Conservation (phyloP, 2,329 filamentous ascomycete genomes). For the Canariomyces notabilis region DNA sequence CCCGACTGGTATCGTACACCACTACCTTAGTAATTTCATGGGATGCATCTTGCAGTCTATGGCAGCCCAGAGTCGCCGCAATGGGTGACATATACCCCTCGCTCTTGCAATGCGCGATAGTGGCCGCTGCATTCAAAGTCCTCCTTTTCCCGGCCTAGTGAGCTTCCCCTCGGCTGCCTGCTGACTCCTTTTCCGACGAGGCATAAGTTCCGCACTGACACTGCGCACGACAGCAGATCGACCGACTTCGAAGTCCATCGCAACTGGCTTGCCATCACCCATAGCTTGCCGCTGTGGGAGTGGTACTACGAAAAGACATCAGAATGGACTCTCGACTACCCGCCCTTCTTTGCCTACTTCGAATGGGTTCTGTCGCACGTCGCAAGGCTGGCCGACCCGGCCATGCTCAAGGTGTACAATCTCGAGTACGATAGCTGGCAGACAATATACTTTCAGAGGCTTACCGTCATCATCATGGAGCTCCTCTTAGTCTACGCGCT, state of each 20-base stretch:
- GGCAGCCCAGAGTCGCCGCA: slow-evolving; percentile 23
- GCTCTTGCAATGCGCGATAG: slow-evolving; percentile 80
- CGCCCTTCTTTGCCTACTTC: slow-evolving; percentile 95
- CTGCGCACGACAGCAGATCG: slow-evolving; percentile 65
- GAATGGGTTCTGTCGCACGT: slow-evolving; percentile 86
- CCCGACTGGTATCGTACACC: too few relatives aligned
- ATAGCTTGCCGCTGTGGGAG: slow-evolving; percentile 77
- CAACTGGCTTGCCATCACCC: slow-evolving; percentile 95
- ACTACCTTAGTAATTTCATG: too few relatives aligned
- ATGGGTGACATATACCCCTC: slow-evolving; percentile 84
- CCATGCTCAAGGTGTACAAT: slow-evolving; percentile 76
- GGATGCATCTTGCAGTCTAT: not conserved
- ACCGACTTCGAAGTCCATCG: slow-evolving; percentile 98
- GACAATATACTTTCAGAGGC: slow-evolving; percentile 87
- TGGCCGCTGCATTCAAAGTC: slow-evolving; percentile 84
- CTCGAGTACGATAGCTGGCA: slow-evolving; percentile 87
- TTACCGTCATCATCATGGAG: slow-evolving; percentile 83
- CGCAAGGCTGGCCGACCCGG: slow-evolving; percentile 70
- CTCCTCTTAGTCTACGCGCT: slow-evolving; percentile 78
- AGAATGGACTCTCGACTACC: slow-evolving; percentile 99
- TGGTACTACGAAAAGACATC: slow-evolving; percentile 99
- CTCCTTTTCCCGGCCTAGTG: slow-evolving; percentile 94
- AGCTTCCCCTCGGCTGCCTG: slow-evolving; percentile 34
- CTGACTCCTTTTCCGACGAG: too few relatives aligned
- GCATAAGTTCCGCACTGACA: slow-evolving; percentile 17